Conservation (phyloP, 1,284 basidiomycete species). For the Cutaneotrichosporon mucoides region DNA sequence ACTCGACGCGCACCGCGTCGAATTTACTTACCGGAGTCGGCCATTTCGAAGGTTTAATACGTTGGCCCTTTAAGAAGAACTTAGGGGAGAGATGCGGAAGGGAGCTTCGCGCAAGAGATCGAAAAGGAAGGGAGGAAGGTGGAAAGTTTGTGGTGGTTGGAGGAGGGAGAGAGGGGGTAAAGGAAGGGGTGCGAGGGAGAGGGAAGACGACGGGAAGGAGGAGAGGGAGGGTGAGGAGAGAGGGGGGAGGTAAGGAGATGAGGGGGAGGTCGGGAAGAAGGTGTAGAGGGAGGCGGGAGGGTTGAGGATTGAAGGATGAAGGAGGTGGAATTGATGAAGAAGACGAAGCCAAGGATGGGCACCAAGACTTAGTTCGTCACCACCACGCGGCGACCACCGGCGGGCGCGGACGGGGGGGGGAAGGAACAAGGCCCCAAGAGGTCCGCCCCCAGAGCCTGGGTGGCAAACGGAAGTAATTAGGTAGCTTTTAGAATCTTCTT, state of each 20-base stretch:
- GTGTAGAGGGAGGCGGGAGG: slow-evolving; percentile 4
- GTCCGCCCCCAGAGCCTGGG: not conserved
- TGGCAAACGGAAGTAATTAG: slow-evolving; percentile 2
- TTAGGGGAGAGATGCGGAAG: slow-evolving; percentile 12
- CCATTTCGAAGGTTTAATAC: slow-evolving; percentile 14
- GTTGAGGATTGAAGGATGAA: not conserved
- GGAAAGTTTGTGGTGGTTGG: not conserved
- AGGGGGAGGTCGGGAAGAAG: slow-evolving; percentile 11
- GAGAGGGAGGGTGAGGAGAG: slow-evolving; percentile 11
- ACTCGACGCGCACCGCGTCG: no score
- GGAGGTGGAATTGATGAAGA: not conserved
- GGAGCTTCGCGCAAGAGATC: slow-evolving; percentile 11
- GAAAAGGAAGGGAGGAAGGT: slow-evolving; percentile 7
- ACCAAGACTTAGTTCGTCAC: no score
- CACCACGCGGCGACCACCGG: no score
- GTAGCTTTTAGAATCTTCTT: no score
- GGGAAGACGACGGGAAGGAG: slow-evolving; percentile 12
- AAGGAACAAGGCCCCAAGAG: no score
- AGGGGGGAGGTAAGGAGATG: slow-evolving; percentile 9
- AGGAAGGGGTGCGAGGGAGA: slow-evolving; percentile 7
- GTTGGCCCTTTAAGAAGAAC: slow-evolving; percentile 8
- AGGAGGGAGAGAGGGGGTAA: not conserved
- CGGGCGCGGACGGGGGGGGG: no score
- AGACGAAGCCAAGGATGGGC: not conserved
- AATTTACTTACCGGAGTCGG: slow-evolving; percentile 9